These are phyloP conservation scores for Trichomonas gallinae DNA, from an alignment of 208 protist species.

Conservation along the genomic window DNA sequence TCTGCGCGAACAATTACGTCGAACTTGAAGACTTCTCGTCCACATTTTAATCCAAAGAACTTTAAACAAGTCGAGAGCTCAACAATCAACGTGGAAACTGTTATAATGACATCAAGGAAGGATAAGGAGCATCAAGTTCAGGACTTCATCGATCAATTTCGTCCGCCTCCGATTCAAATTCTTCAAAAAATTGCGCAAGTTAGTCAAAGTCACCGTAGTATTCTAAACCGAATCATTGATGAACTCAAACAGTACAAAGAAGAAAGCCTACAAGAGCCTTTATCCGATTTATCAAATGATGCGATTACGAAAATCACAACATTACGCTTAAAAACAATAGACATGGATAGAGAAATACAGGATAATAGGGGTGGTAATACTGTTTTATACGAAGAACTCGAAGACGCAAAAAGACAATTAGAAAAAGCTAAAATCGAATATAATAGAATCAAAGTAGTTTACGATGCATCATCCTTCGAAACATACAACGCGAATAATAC, in stretches of 20 bases:
- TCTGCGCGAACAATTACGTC: background rate
- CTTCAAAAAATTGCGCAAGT: background rate
- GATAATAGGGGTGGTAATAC: background rate
- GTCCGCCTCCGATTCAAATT: background rate
- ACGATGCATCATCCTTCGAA: background rate
- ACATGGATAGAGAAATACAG: background rate
- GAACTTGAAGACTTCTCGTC: background rate
- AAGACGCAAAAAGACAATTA: background rate
- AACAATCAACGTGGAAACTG: background rate
- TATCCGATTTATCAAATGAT: background rate
- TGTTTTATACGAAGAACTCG: background rate
- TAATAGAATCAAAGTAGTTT: background rate
- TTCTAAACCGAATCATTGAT: background rate
- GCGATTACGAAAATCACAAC: background rate
- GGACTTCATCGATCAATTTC: background rate
- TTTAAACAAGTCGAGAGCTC: background rate
- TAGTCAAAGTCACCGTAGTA: background rate
- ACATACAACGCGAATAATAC: background rate
- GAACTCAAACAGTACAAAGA: background rate
- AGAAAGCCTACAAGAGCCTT: background rate
- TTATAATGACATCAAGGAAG: background rate
- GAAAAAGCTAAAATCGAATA: background rate
- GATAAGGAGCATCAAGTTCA: background rate
- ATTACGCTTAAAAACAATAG: background rate
- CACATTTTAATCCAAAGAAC: background rate